Conservation (phyloP, 2,329 filamentous ascomycete species). For the Diaporthe sp. region DNA sequence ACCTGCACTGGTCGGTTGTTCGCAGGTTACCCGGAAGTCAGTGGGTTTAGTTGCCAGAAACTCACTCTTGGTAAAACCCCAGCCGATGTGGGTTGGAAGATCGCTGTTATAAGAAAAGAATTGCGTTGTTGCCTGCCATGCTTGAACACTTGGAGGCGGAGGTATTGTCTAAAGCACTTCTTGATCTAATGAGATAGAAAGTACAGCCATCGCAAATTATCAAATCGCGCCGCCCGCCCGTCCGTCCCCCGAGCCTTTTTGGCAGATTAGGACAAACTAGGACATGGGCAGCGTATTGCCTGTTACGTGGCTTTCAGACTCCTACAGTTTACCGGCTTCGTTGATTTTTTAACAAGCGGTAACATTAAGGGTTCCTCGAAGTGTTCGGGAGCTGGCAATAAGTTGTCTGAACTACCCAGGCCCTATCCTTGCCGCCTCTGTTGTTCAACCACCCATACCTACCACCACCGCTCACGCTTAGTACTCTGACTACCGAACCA, state of each 20-base stretch:
- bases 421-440: neutral
- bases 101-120: too few species aligned
- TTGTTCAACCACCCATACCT: neutral
- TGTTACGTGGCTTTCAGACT: neutral
- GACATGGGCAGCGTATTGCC: neutral
- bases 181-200: neutral
- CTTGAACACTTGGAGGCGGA: neutral
- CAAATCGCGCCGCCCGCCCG: neutral
- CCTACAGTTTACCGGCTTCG: too few species aligned
- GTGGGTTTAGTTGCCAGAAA: too few species aligned
- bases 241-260: neutral
- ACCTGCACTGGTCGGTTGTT: neutral
- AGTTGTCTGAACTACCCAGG: neutral
- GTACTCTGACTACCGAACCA: neutral
- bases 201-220: neutral
- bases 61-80: neutral
- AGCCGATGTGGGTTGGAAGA: too few species aligned
- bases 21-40: neutral
- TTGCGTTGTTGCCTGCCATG: neutral
- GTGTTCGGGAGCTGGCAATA: neutral
- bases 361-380: too few species aligned
- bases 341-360: neutral
- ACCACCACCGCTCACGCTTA: neutral
- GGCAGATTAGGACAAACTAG: neutral
- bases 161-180: neutral